Evolutionary conservation across 1,284 basidiomycete genomes (phyloP).

Genomic region (Sutorius eximius): DNA sequence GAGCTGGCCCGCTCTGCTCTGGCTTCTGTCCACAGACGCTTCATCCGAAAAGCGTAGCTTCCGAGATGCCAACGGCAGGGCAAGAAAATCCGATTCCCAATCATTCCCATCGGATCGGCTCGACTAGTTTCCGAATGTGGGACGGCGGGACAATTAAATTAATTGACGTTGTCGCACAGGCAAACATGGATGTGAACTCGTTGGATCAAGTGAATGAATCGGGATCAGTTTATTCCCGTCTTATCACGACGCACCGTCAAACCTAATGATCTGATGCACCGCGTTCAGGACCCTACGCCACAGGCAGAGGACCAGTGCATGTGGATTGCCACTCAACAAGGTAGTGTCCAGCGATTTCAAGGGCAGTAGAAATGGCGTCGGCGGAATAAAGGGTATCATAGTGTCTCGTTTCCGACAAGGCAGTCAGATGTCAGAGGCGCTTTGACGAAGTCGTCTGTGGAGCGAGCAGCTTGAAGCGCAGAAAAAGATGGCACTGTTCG

Average conservation of each 20-base stretch:
- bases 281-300: slow-evolving; percentile 2
- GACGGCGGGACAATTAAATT: not conserved
- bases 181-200: slow-evolving; percentile 7
- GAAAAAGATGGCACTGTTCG: not conserved
- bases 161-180: slow-evolving; percentile 17
- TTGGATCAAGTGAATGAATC: not conserved
- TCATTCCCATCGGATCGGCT: slow-evolving; percentile 11
- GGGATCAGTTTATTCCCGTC: not conserved
- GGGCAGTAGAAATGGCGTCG: too few species aligned
- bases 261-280: not conserved
- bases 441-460: not conserved
- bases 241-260: not conserved
- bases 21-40: not conserved
- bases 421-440: not conserved
- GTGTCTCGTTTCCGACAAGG: slow-evolving; percentile 13
- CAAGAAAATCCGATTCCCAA: slow-evolving; percentile 2
- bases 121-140: slow-evolving; percentile 2
- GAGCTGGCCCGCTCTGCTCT: not conserved
- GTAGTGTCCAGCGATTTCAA: slow-evolving; percentile 3
- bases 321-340: slow-evolving; percentile 15
- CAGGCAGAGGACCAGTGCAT: slow-evolving; percentile 14
- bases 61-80: not conserved
- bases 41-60: not conserved
- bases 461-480: not conserved
- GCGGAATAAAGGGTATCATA: slow-evolving; percentile 5